A percentile compares a stretch with the other conserved stretches of the same genome.
phyloP scores from a whole-genome alignment of 208 protist genomes.

The Naegleria lovaniensis region DNA sequence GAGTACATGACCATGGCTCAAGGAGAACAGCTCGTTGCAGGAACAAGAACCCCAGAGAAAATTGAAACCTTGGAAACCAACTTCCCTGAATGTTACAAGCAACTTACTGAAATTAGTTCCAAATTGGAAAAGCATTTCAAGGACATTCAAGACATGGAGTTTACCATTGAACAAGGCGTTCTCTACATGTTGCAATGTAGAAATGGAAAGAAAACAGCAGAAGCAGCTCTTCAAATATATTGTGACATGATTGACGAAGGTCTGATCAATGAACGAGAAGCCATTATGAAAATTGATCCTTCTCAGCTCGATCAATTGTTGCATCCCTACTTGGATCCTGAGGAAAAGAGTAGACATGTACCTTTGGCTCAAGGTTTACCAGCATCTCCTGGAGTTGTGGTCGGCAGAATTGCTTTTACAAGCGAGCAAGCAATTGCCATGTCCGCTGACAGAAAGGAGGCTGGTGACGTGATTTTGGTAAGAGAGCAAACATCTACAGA shows the following conservation, averaged over 20 bases:
- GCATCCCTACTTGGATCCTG: slow-evolving; percentile 63
- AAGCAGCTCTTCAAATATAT: slow-evolving; percentile 73
- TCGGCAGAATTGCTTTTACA: slow-evolving; percentile 78
- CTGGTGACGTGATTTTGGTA: slow-evolving; percentile 72
- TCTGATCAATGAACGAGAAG: slow-evolving; percentile 75
- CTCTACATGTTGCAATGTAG: slow-evolving; percentile 89
- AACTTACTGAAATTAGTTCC: slow-evolving; percentile 66
- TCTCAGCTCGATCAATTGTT: slow-evolving; percentile 74
- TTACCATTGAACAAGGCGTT: slow-evolving; percentile 84
- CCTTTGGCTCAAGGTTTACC: slow-evolving; percentile 76
- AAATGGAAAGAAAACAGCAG: slow-evolving; percentile 81
- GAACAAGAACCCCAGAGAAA: slow-evolving; percentile 84
- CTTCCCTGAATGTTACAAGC: slow-evolving; percentile 71
- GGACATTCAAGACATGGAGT: slow-evolving; percentile 93
- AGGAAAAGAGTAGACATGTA: slow-evolving; percentile 35
- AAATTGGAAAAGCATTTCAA: slow-evolving; percentile 79
- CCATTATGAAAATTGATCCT: slow-evolving; percentile 69
- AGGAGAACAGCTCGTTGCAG: slow-evolving; percentile 89
- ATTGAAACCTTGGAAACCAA: slow-evolving; percentile 74
- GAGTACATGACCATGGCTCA: slow-evolving; percentile 91
- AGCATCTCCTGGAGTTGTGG: slow-evolving; percentile 79
- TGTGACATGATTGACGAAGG: slow-evolving; percentile 84
- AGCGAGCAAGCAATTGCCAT: slow-evolving; percentile 61
- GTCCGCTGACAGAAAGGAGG: slow-evolving; percentile 31
- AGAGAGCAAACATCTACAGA: slow-evolving; percentile 85